phyloP scores from a whole-genome alignment of 352 stramenopile species.

The Globisporangium iwayamae region DNA sequence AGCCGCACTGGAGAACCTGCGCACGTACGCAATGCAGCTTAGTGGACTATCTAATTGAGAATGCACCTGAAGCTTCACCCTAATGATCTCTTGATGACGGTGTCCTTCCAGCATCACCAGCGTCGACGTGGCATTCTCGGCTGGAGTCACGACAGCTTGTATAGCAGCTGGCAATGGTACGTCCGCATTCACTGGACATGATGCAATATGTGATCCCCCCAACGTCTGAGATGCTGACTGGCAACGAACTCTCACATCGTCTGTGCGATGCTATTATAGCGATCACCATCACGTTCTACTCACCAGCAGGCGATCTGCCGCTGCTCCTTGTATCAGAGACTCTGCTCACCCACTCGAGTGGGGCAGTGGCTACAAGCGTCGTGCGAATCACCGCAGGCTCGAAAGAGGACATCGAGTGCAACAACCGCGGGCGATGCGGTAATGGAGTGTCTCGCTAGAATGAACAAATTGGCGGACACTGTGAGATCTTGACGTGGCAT shows the following conservation, averaged over 20 bases:
- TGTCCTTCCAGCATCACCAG: constrained; percentile 36
- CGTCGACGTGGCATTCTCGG: constrained; percentile 40
- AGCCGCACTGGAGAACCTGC: constrained; percentile 45
- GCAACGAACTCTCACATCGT: neutral
- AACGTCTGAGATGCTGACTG: neutral
- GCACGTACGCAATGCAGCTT: constrained; percentile 30
- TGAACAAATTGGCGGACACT: neutral
- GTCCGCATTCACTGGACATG: neutral
- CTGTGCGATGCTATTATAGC: constrained; percentile 13
- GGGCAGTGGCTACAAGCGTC: constrained; percentile 28
- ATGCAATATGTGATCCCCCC: neutral
- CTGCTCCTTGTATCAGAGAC: constrained; percentile 31
- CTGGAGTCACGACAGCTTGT: constrained; percentile 33
- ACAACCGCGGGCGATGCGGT: constrained; percentile 74
- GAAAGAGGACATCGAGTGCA: constrained; percentile 72
- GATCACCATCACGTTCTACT: constrained; percentile 57
- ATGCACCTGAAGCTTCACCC: neutral
- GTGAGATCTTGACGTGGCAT: neutral
- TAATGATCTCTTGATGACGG: neutral
- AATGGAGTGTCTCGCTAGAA: neutral
- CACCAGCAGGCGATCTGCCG: constrained; percentile 58
- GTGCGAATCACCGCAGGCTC: constrained; percentile 32
- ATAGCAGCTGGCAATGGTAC: constrained; percentile 38
- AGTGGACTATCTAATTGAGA: neutral
- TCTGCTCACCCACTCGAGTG: constrained; percentile 34